Conservation (phyloP, 2,329 filamentous ascomycete genomes). For the Grosmannia huntii region DNA sequence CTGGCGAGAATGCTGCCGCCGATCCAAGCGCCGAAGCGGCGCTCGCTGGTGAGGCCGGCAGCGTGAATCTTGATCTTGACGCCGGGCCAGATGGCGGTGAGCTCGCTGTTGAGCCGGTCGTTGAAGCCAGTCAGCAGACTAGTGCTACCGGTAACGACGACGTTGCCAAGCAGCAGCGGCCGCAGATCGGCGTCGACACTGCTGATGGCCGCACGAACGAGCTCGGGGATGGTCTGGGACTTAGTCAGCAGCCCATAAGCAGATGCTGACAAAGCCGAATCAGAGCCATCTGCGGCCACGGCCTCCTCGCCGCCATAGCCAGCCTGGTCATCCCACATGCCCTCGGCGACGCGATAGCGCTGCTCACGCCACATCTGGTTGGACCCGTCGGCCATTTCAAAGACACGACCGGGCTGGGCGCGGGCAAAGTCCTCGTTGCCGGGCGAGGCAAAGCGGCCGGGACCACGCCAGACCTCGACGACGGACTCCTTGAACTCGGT, state of each 20-base stretch:
- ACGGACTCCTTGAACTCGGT: slow-evolving; percentile 97
- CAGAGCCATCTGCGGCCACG: slow-evolving; percentile 1
- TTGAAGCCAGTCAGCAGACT: slow-evolving; percentile 84
- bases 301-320: slow-evolving; percentile 33
- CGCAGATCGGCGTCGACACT: slow-evolving; percentile 83
- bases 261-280: background rate
- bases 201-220: slow-evolving; percentile 65
- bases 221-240: slow-evolving; percentile 68
- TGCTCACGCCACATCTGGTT: slow-evolving; percentile 91
- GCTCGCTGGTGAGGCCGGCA: slow-evolving; percentile 72
- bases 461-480: slow-evolving; percentile 83
- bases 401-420: slow-evolving; percentile 66
- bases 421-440: slow-evolving; percentile 69
- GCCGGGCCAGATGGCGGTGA: slow-evolving; percentile 70
- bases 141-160: slow-evolving; percentile 83
- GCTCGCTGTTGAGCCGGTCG: slow-evolving; percentile 76
- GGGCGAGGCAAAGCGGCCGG: slow-evolving; percentile 48
- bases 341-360: slow-evolving; percentile 75
- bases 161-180: slow-evolving; percentile 70
- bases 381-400: slow-evolving; percentile 93
- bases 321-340: slow-evolving; percentile 77
- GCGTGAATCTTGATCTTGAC: slow-evolving; percentile 81
- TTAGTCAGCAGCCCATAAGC: slow-evolving; percentile 33
- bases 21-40: slow-evolving; percentile 86
- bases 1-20: slow-evolving; percentile 92